Evolutionary conservation across 352 stramenopile species (phyloP).

Genomic region (Phytophthora pistaciae): DNA sequence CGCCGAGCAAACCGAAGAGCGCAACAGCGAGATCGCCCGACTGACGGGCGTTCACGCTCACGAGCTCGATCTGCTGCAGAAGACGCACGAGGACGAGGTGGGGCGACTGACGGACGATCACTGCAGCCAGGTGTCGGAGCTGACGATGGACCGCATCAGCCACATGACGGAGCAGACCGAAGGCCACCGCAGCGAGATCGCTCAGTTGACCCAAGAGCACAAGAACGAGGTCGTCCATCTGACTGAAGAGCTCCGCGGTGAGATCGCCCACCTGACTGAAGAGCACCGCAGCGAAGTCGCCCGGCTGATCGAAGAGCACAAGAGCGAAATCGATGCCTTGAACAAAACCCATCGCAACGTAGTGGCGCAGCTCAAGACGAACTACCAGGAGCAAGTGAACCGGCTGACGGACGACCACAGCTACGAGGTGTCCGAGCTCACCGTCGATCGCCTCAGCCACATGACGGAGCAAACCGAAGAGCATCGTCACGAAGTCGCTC

Average conservation of each 20-base stretch:
- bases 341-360: not conserved
- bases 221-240: not conserved
- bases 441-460: not conserved
- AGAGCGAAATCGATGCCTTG: not conserved
- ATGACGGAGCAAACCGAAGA: constrained; percentile 4
- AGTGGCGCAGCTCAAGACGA: not conserved
- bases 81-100: not conserved
- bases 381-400: not conserved
- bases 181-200: constrained; percentile 5
- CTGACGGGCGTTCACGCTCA: not conserved
- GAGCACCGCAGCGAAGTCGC: not conserved
- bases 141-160: constrained; percentile 5
- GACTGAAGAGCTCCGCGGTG: not conserved
- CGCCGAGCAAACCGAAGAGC: not conserved
- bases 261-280: constrained; percentile 8
- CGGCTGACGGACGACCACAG: not conserved
- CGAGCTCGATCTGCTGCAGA: not conserved
- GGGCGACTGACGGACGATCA: constrained; percentile 11
- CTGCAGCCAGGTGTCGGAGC: constrained; percentile 1
- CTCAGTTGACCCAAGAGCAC: not conserved
- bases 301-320: not conserved
- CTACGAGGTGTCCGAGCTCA: not conserved
- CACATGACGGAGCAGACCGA: constrained; percentile 4
- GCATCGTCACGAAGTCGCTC: constrained; percentile 1
- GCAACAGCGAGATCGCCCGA: not conserved